Evolutionary conservation across 2,329 filamentous ascomycete genomes (phyloP).

Genomic region (Colletotrichum karsti): DNA sequence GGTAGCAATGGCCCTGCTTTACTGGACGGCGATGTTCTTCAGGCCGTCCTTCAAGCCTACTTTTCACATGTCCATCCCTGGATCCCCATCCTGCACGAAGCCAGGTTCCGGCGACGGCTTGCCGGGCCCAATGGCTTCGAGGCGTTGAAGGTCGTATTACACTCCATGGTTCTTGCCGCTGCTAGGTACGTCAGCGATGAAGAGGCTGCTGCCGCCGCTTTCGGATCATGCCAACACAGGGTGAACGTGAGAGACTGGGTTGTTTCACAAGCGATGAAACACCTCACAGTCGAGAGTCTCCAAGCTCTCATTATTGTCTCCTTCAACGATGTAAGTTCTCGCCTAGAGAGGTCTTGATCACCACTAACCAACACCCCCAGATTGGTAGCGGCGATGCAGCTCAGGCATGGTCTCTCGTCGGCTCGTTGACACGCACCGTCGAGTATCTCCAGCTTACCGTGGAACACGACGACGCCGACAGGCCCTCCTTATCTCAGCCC

Average conservation of each 20-base stretch:
- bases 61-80: slow-evolving; percentile 47
- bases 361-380: slow-evolving; percentile 30
- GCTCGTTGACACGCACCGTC: slow-evolving; percentile 38
- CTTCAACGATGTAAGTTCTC: slow-evolving; percentile 42
- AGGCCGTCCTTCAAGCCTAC: slow-evolving; percentile 40
- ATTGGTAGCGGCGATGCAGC: slow-evolving; percentile 38
- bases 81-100: slow-evolving; percentile 47
- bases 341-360: slow-evolving; percentile 31
- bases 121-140: slow-evolving; percentile 30
- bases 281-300: slow-evolving; percentile 43
- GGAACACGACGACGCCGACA: slow-evolving; percentile 36
- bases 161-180: slow-evolving; percentile 41
- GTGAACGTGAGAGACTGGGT: slow-evolving; percentile 31
- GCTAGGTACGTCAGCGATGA: slow-evolving; percentile 37
- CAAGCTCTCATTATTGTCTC: slow-evolving; percentile 46
- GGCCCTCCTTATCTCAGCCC: slow-evolving; percentile 36
- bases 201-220: slow-evolving; percentile 28
- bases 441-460: slow-evolving; percentile 41
- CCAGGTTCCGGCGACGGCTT: slow-evolving; percentile 36
- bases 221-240: background rate
- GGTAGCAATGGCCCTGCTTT: background rate
- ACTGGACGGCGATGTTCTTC: slow-evolving; percentile 29
- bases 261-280: slow-evolving; percentile 39
- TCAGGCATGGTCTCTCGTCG: slow-evolving; percentile 39
- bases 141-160: slow-evolving; percentile 40